phyloP scores from a whole-genome alignment of 225 moss, liverwort and hornwort species.

The Pseudoscleropodium purum region DNA sequence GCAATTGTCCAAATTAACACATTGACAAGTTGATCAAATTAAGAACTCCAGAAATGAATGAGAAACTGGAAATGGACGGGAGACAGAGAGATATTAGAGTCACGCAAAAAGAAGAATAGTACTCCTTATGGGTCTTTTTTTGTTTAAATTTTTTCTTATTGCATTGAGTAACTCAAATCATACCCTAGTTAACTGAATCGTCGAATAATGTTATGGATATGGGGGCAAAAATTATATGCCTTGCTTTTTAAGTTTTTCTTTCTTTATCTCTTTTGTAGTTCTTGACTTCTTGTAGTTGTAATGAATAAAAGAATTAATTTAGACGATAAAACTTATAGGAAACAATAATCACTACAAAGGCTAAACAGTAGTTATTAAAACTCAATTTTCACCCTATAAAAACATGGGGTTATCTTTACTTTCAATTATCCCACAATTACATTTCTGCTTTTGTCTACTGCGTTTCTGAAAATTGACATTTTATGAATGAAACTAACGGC shows the following conservation, averaged over 20 bases:
- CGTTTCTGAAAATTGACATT: neutral
- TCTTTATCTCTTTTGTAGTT: neutral
- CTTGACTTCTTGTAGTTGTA: neutral
- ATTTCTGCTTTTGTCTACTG: neutral
- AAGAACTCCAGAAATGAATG: neutral
- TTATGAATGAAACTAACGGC: neutral
- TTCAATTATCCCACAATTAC: neutral
- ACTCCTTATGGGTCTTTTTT: too few species aligned
- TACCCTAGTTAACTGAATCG: rapidly evolving
- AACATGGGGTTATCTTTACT: too few species aligned
- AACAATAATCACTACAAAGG: neutral
- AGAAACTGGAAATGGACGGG: neutral
- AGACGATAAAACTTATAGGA: neutral
- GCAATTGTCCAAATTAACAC: neutral
- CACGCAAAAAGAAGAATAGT: neutral
- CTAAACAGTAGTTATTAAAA: neutral
- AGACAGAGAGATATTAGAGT: neutral
- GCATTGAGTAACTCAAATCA: neutral
- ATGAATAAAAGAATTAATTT: neutral
- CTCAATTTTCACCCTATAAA: neutral
- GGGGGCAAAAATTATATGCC: too few species aligned
- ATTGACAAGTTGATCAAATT: neutral
- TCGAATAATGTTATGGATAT: neutral
- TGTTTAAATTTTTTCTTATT: too few species aligned
- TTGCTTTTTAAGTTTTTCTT: neutral